Percentiles rank a stretch among this genome's conserved stretches.
Evolutionary conservation across 2,329 filamentous ascomycete genomes (phyloP).

Genomic region (Cercospora citrullina): DNA sequence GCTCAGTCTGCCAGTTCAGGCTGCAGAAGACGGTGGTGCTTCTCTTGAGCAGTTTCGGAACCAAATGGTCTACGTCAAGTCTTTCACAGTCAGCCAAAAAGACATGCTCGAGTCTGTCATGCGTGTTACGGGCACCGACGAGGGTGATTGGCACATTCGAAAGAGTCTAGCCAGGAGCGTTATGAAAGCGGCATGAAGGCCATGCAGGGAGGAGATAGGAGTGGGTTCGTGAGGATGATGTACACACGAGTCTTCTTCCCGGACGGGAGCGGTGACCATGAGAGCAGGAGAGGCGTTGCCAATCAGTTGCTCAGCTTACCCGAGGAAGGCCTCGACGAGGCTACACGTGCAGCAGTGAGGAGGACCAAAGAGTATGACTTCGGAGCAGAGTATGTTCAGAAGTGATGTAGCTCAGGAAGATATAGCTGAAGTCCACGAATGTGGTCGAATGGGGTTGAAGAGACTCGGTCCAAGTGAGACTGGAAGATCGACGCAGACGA

Average conservation of each 20-base stretch:
- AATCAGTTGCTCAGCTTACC: slow-evolving; percentile 34
- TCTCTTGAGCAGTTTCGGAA: not conserved
- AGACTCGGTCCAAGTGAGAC: not conserved
- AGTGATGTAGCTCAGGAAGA: not conserved
- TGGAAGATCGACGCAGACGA: not conserved
- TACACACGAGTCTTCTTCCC: not conserved
- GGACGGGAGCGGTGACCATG: slow-evolving; percentile 34
- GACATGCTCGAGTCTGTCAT: slow-evolving; percentile 66
- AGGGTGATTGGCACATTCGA: not conserved
- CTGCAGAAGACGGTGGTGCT: not conserved
- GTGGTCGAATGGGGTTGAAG: not conserved
- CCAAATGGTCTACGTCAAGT: slow-evolving; percentile 53
- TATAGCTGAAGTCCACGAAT: not conserved
- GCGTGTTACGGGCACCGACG: slow-evolving; percentile 55
- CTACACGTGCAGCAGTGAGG: slow-evolving; percentile 44
- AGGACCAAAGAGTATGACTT: slow-evolving; percentile 10
- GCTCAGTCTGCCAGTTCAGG: not conserved
- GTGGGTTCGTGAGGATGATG: not conserved
- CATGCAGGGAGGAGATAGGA: not conserved
- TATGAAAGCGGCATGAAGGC: not conserved
- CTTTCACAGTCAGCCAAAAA: slow-evolving; percentile 60
- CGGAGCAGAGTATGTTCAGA: not conserved
- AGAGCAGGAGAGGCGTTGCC: slow-evolving; percentile 44
- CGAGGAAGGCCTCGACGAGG: slow-evolving; percentile 57
- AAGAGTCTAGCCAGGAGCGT: not conserved